Evolutionary conservation across 2,329 filamentous ascomycete species (phyloP), one percentile per base, ranked within the genome.

Genomic region (Colletotrichum acutatum): DNA sequence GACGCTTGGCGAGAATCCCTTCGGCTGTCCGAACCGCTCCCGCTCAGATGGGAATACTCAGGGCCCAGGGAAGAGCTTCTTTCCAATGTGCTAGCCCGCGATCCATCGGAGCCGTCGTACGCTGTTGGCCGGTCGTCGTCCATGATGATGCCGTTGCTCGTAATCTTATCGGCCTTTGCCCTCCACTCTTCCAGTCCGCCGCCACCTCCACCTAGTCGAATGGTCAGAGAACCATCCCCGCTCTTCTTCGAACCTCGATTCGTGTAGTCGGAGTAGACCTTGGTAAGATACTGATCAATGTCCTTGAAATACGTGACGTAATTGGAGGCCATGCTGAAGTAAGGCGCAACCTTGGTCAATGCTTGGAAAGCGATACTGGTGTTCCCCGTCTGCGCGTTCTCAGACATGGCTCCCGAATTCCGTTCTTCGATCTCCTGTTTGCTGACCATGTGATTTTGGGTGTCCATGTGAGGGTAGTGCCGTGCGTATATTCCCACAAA

Each of bases 381-480:
- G 0, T 87, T 82, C 0, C 84, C 85, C 22, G 78, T 78, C 49
- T 79, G 81, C 9, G 81, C 81, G n/a, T 82, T 75, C 32, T 82
- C 80, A 4, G 64, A 58, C 8, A 75, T 76, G 4, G 74, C 66
- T 52, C 79, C 77, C 0, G 73, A 74, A 6, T 66, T 68, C 42
- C 77, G 72, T 30, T 83, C 79, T 26, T 72, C 61, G 9, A 74
- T 56, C 53, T 81, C 84, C 24, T 85, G 82, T 2, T 82, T 75
- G 56, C 76, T 77, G 6, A 84, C 78, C 82, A 93, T 88, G 77
- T 89, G 87, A 3, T 84, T 82, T 12, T 88, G 82, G 1, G 84
- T 84, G 76, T 94, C 92, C 90, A 94, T 93, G 70, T 89, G 87
- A 0, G 91, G 90, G 69, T 94, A 94, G 77, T 91, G 89, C 57